Evolutionary conservation across 306 rosid genomes (phyloP).

Genomic region (Aeschynomene evenia): DNA sequence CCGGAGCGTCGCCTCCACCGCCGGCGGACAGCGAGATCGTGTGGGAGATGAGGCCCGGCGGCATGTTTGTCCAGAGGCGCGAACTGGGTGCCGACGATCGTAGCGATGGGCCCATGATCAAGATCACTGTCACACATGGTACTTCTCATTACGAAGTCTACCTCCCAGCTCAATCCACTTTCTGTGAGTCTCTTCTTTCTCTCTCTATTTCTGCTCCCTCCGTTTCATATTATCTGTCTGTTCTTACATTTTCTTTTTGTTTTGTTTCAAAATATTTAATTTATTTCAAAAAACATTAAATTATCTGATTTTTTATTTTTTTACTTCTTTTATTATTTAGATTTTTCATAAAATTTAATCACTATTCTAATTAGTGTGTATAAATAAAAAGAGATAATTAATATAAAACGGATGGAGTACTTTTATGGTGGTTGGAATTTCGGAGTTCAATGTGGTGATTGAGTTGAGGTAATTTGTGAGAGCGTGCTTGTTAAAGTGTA

Average conservation of each 20-base stretch:
- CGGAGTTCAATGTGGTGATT: not conserved
- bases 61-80: slow-evolving; percentile 46
- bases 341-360: too few species aligned
- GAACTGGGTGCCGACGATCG: not conserved
- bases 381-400: too few species aligned
- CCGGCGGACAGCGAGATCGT: slow-evolving; percentile 30
- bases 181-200: slow-evolving; percentile 31
- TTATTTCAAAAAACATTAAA: too few species aligned
- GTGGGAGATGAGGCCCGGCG: slow-evolving; percentile 47
- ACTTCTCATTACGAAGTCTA: slow-evolving; percentile 34
- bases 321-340: too few species aligned
- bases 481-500: not conserved
- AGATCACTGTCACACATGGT: slow-evolving; percentile 26
- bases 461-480: not conserved
- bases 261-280: too few species aligned
- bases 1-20: slow-evolving; percentile 10
- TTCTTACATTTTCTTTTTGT: slow-evolving; percentile 1
- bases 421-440: not conserved
- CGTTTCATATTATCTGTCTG: not conserved
- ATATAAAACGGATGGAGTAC: too few species aligned
- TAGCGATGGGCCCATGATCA: slow-evolving; percentile 24
- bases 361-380: too few species aligned
- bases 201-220: not conserved
- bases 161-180: slow-evolving; percentile 40
- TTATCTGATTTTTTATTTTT: too few species aligned